Percentiles rank a stretch among this genome's conserved stretches.
Evolutionary conservation across 2,329 filamentous ascomycete species (phyloP).

Genomic region (Sporothrix sp.): DNA sequence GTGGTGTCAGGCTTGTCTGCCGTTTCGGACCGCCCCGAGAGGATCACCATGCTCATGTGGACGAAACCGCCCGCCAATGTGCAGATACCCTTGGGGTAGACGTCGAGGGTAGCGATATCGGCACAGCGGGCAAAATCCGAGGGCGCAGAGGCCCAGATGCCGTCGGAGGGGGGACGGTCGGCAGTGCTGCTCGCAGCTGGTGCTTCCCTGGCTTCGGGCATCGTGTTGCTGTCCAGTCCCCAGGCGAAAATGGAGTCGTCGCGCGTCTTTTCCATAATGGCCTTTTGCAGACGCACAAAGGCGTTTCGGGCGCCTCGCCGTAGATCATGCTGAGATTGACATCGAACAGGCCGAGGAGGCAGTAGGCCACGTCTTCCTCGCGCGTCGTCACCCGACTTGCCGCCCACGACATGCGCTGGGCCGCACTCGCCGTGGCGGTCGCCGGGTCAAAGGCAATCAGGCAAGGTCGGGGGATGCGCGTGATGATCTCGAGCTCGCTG

Average conservation of each 20-base stretch:
- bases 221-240: background rate
- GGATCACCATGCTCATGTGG: background rate
- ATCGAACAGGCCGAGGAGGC: constrained; percentile 24
- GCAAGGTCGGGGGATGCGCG: constrained; percentile 9
- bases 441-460: background rate
- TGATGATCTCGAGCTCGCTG: constrained; percentile 7
- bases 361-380: constrained; percentile 23
- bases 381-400: constrained; percentile 19
- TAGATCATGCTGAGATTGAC: constrained; percentile 26
- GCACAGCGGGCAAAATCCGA: background rate
- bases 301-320: constrained; percentile 23
- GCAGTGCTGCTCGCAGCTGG: background rate
- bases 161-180: background rate
- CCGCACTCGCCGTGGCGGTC: constrained; percentile 13
- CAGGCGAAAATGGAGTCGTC: constrained; percentile 13
- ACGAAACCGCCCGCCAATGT: background rate
- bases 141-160: background rate
- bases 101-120: background rate
- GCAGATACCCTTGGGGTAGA: background rate
- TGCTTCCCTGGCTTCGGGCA: background rate
- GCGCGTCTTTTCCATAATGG: constrained; percentile 16
- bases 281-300: constrained; percentile 22
- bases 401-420: constrained; percentile 25
- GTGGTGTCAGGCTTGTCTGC: no score
- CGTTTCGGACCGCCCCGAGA: no score